These are phyloP conservation scores for Hypoxylon sp. DNA, from an alignment of 2,329 filamentous ascomycete species.

Conservation along the genomic window DNA sequence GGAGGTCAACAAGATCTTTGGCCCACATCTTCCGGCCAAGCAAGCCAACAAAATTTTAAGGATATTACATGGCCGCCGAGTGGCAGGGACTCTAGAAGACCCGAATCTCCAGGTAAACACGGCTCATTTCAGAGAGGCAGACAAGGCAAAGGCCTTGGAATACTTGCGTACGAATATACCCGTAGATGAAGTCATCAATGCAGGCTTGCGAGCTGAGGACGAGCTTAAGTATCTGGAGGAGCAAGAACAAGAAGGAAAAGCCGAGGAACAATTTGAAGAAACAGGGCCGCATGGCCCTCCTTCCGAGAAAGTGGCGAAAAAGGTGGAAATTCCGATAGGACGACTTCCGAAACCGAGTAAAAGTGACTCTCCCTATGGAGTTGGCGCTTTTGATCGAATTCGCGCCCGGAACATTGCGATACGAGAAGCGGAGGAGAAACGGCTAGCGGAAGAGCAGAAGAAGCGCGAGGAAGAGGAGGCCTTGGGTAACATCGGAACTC, in stretches of 20 bases:
- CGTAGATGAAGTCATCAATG: slow-evolving; percentile 73
- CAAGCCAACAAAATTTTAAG: slow-evolving; percentile 68
- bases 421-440: slow-evolving; percentile 63
- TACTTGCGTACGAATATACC: slow-evolving; percentile 69
- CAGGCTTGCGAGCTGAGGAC: slow-evolving; percentile 73
- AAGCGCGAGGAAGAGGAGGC: slow-evolving; percentile 60
- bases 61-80: slow-evolving; percentile 73
- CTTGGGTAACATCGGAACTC: slow-evolving; percentile 57
- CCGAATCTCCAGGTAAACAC: slow-evolving; percentile 67
- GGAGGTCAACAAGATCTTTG: slow-evolving; percentile 67
- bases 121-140: slow-evolving; percentile 58
- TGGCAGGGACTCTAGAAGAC: slow-evolving; percentile 75
- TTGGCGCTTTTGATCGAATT: slow-evolving; percentile 70
- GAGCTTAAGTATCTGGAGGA: slow-evolving; percentile 69
- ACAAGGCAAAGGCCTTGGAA: slow-evolving; percentile 64
- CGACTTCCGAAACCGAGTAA: slow-evolving; percentile 52
- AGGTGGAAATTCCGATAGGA: slow-evolving; percentile 40
- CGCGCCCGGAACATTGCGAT: slow-evolving; percentile 67
- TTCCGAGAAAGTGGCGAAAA: slow-evolving; percentile 37
- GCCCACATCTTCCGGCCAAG: slow-evolving; percentile 60
- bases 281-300: slow-evolving; percentile 27
- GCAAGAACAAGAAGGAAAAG: slow-evolving; percentile 45
- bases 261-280: slow-evolving; percentile 43
- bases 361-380: slow-evolving; percentile 69
- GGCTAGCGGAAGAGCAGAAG: slow-evolving; percentile 60